phyloP scores from a whole-genome alignment of 768 basidiomycete genomes.

The Rhodotorula graminis region DNA sequence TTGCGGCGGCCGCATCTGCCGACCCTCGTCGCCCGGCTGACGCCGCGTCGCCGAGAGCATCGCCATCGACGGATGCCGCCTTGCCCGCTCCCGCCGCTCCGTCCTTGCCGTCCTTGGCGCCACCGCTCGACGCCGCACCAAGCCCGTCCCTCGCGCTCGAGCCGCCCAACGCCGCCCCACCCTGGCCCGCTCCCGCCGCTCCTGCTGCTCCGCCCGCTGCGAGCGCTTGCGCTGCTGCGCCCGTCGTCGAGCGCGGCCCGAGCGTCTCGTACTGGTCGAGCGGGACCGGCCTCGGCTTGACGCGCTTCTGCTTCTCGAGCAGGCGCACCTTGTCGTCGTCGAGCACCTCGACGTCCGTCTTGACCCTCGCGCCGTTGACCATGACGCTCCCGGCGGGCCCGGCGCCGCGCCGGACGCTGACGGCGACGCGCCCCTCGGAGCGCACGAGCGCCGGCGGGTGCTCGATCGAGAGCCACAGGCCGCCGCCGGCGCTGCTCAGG shows the following conservation, averaged over 20 bases:
- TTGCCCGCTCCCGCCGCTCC: too few species aligned
- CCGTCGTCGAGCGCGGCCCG: conserved; percentile 2
- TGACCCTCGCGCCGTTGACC: conserved; percentile 71
- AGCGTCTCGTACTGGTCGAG: conserved; percentile 66
- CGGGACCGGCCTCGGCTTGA: conserved; percentile 78
- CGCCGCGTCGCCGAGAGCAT: too few species aligned
- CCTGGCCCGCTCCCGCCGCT: not conserved
- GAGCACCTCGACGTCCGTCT: conserved; percentile 83
- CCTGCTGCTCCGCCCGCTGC: not conserved
- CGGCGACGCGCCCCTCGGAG: not conserved
- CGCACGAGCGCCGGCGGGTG: conserved; percentile 67
- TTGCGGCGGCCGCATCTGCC: too few species aligned
- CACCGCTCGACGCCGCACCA: too few species aligned
- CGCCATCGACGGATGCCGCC: too few species aligned
- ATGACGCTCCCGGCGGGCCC: conserved; percentile 7
- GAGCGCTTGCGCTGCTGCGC: not conserved
- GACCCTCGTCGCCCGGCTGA: too few species aligned
- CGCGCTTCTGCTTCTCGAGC: conserved; percentile 73
- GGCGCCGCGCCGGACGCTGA: not conserved
- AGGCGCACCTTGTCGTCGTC: conserved; percentile 78
- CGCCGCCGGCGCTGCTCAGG: conserved; percentile 85
- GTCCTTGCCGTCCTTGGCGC: too few species aligned
- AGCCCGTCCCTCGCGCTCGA: too few species aligned
- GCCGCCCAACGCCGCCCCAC: too few species aligned
- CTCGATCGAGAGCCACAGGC: conserved; percentile 85